phyloP scores from a whole-genome alignment of 163 green algal genomes.

The Chlamydomonas reinhardtii region DNA sequence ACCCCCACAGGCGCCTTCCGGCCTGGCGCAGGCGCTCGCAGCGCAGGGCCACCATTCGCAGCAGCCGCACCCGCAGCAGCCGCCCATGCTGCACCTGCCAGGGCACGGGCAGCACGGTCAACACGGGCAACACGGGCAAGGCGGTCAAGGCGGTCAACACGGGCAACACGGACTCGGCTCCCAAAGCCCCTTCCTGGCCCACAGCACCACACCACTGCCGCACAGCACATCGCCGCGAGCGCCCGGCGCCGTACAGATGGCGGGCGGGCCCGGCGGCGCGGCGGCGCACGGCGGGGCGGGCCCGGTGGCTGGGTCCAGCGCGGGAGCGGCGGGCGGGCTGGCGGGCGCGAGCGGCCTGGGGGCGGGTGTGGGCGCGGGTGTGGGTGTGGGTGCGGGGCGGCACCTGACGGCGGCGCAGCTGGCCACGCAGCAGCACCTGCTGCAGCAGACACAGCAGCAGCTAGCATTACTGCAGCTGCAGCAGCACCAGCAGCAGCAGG shows the following conservation, averaged over 20 bases:
- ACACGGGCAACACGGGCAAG: too few relatives aligned
- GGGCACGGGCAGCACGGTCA: too few relatives aligned
- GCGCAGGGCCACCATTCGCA: background rate
- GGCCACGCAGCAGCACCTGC: too few relatives aligned
- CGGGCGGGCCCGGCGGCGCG: background rate
- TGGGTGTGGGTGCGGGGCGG: too few relatives aligned
- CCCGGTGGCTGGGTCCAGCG: background rate
- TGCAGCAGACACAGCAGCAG: background rate
- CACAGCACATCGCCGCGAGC: background rate
- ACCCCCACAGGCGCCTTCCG: background rate
- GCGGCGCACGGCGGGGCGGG: too few relatives aligned
- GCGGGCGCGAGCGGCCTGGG: too few relatives aligned
- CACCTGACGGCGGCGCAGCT: too few relatives aligned
- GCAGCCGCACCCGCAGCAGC: conserved; percentile 5
- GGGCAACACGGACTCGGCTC: too few relatives aligned
- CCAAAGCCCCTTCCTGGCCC: background rate
- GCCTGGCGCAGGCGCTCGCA: conserved; percentile 3
- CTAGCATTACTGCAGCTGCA: conserved; percentile 40
- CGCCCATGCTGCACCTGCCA: background rate
- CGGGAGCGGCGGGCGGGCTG: background rate
- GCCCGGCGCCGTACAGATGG: background rate
- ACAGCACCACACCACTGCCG: background rate
- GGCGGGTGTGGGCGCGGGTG: too few relatives aligned
- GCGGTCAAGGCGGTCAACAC: too few relatives aligned
- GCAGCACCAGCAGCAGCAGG: background rate